A percentile compares a stretch with the other conserved stretches of the same genome.
Conservation (phyloP, 306 rosid genomes). For the Cicer pinnatifidum region DNA sequence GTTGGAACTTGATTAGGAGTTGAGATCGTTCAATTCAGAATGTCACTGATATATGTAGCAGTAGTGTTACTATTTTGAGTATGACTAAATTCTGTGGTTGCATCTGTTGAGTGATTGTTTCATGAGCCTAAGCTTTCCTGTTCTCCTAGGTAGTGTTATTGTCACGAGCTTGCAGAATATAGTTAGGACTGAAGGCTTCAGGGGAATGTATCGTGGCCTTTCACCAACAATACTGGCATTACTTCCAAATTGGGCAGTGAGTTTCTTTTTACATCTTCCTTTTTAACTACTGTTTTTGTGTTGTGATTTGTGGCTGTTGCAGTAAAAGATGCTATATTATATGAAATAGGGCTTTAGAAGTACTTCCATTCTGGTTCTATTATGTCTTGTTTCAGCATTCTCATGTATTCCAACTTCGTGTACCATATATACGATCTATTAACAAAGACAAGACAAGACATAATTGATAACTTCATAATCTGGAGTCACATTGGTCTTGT, state of each 20-base stretch:
- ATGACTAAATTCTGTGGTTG: constrained; percentile 11
- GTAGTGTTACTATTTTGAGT: background rate
- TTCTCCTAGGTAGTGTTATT: constrained; percentile 76
- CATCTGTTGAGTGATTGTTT: constrained; percentile 20
- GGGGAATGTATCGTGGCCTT: constrained; percentile 95
- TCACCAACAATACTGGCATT: constrained; percentile 91
- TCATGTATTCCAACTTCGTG: constrained; percentile 21
- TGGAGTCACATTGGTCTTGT: constrained; percentile 18
- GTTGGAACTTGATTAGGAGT: background rate
- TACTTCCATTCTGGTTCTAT: constrained; percentile 1
- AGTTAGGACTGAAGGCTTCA: constrained; percentile 76
- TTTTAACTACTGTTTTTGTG: constrained; percentile 23
- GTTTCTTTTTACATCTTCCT: constrained; percentile 48
- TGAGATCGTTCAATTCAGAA: constrained; percentile 29
- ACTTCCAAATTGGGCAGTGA: constrained; percentile 99
- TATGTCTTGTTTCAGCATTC: constrained; percentile 27
- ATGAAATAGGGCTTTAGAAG: constrained; percentile 15
- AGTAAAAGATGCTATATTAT: constrained; percentile 24
- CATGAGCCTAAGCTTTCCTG: constrained; percentile 34
- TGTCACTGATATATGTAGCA: constrained; percentile 1
- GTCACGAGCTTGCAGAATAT: constrained; percentile 71
- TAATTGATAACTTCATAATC: constrained; percentile 16
- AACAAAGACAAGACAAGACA: constrained; percentile 1
- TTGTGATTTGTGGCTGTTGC: constrained; percentile 15
- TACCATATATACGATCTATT: constrained; percentile 12